Base-by-base conservation (phyloP, 2,329 filamentous ascomycete species). In the Colletotrichum lentis region DNA sequence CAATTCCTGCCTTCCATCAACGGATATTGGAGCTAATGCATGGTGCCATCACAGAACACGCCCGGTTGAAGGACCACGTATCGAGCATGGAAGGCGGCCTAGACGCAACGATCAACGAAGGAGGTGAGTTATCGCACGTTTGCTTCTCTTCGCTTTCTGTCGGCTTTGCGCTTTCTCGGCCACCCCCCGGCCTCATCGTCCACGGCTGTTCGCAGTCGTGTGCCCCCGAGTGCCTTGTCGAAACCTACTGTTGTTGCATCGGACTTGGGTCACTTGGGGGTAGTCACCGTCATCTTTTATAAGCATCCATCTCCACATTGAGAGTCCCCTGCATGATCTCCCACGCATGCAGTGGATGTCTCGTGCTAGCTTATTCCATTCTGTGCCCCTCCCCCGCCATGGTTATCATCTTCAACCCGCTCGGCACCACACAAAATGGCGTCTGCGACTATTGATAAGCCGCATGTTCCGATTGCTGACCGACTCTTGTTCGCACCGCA, bases 101-200 rank as follows among this genome's bases (percentile, higher is more conserved):
- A 20, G 96, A 98, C 80, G 93, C 95, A 57, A 91, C 87, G 77
- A 90, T 99, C 71, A 86, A 97, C 74, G 96, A 99, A 91, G 96
- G 92, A 85, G 96, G 93, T 94, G 82, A 84, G 91, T 86, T 69
- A 49, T 46, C 58, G 22, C 16, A 56, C 54, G 41, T 44, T 69
- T 20, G 31, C 20, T 59, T 14, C 1, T 39, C 10, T 72, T 49
- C 74, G 72, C 71, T 76, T 77, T 75, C 67, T 72, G 57, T 75
- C 74, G 69, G 71, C 64, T 70, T 68, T 49, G 39, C 49, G 24
- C 24, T 24, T 24, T 35, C 62, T 50, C 55, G 52, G 35, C 37
- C 54, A 57, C 70, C 72, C 70, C 70, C 72, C 70, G 70, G 59
- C 73, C 61, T 75, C 71, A 73, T 75, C 73, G 54, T 68, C 55